phyloP scores from a whole-genome alignment of 345 rosid genomes.

The Sonneratia caseolaris region DNA sequence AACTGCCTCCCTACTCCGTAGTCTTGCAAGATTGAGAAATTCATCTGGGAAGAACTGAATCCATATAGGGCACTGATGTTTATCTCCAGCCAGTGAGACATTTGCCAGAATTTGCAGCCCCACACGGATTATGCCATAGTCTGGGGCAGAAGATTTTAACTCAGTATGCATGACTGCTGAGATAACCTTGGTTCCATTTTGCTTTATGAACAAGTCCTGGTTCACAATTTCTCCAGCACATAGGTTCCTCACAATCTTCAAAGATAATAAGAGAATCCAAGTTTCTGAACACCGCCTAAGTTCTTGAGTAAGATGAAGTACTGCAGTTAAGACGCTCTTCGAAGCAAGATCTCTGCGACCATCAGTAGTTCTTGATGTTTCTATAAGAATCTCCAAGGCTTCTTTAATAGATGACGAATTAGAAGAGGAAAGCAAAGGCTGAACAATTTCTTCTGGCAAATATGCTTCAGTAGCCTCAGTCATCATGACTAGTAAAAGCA shows the following conservation, averaged over 20 bases:
- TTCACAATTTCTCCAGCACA: conserved; percentile 59
- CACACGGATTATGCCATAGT: conserved; percentile 32
- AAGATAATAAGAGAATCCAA: conserved; percentile 23
- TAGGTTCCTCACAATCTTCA: conserved; percentile 64
- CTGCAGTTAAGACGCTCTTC: conserved; percentile 27
- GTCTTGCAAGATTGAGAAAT: conserved; percentile 34
- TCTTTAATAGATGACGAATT: conserved; percentile 27
- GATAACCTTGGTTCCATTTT: conserved; percentile 32
- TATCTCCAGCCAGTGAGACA: conserved; percentile 52
- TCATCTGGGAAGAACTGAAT: conserved; percentile 33
- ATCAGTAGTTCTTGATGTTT: conserved; percentile 27
- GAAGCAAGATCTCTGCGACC: conserved; percentile 63
- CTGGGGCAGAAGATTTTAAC: conserved; percentile 16
- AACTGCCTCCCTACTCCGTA: conserved; percentile 34
- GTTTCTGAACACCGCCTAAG: conserved; percentile 20
- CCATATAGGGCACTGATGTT: conserved; percentile 58
- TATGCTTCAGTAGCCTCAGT: background rate
- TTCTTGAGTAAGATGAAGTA: conserved; percentile 33
- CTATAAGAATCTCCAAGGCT: conserved; percentile 40
- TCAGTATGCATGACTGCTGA: conserved; percentile 20
- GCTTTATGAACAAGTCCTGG: conserved; percentile 43
- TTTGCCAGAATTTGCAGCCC: conserved; percentile 65
- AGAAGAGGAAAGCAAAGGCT: conserved; percentile 35
- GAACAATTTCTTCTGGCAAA: conserved; percentile 20
- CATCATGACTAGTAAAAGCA: background rate